Conservation (phyloP, 768 basidiomycete species). For the Suillus occidentalis region DNA sequence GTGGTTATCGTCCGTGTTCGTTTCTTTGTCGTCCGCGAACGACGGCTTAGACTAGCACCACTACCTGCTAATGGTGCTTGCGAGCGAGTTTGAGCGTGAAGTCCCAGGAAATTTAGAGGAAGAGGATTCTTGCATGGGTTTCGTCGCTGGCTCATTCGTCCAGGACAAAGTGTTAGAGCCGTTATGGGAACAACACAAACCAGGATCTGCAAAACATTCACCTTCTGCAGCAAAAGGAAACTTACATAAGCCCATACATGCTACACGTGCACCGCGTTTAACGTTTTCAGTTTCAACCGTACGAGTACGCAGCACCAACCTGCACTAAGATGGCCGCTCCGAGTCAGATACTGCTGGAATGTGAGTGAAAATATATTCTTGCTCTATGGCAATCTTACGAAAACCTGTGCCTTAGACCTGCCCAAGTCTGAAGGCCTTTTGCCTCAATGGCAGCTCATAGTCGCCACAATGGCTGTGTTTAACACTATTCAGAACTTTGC, state of each 20-base stretch:
- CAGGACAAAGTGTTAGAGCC: slow-evolving; percentile 15
- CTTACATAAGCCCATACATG: slow-evolving; percentile 25
- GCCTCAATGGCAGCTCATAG: slow-evolving; percentile 86
- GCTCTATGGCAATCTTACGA: slow-evolving; percentile 6
- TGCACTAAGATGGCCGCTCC: slow-evolving; percentile 10
- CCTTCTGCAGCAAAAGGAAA: slow-evolving; percentile 20
- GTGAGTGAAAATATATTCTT: slow-evolving; percentile 10
- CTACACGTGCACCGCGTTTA: slow-evolving; percentile 16
- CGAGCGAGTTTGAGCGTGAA: slow-evolving; percentile 33
- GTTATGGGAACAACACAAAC: slow-evolving; percentile 13
- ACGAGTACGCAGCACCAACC: background rate
- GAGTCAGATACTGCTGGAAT: slow-evolving; percentile 23
- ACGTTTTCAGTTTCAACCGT: background rate
- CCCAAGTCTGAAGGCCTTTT: slow-evolving; percentile 70
- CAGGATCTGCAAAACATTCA: slow-evolving; percentile 18
- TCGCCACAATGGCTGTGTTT: slow-evolving; percentile 76
- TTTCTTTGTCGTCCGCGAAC: slow-evolving; percentile 46
- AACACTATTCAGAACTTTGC: slow-evolving; percentile 84
- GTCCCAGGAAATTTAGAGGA: slow-evolving; percentile 27
- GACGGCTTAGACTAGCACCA: slow-evolving; percentile 50
- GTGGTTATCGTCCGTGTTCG: slow-evolving; percentile 54
- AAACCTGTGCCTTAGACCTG: slow-evolving; percentile 42
- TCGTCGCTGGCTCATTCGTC: slow-evolving; percentile 23
- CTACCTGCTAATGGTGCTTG: slow-evolving; percentile 47
- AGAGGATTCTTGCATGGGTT: slow-evolving; percentile 34